These are phyloP conservation scores for Thalia dealbata DNA, from an alignment of 176 grass and related monocot genomes.

Conservation along the genomic window DNA sequence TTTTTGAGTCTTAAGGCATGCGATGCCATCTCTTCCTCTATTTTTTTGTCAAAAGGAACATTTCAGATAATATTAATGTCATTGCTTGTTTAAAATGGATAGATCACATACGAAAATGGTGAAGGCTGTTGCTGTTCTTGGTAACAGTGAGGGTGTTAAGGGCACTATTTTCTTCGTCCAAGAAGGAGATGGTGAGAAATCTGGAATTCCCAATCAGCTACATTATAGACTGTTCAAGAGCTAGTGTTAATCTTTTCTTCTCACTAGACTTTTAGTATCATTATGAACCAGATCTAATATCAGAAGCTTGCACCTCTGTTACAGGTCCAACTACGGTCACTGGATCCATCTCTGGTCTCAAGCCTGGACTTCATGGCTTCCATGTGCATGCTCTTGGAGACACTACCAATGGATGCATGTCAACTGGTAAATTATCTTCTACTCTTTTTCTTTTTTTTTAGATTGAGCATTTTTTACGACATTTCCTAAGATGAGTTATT, in stretches of 20 bases:
- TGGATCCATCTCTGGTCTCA: conserved; percentile 69
- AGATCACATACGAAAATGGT: conserved; percentile 78
- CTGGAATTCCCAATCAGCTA: not conserved
- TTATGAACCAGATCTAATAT: not conserved
- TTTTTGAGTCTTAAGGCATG: not conserved
- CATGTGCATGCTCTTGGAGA: conserved; percentile 91
- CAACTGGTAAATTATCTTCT: conserved; percentile 46
- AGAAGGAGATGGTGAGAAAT: conserved; percentile 56
- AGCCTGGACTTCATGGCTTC: conserved; percentile 79
- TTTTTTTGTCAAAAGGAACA: not conserved
- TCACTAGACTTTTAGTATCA: not conserved
- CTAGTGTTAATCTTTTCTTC: not conserved
- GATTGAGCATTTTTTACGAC: not conserved
- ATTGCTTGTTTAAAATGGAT: not conserved
- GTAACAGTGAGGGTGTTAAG: conserved; percentile 53
- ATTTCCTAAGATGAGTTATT: not conserved
- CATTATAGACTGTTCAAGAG: not conserved
- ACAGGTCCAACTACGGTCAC: conserved; percentile 71
- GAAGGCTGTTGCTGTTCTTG: conserved; percentile 84
- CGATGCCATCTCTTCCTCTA: not conserved
- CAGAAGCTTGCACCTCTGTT: not conserved
- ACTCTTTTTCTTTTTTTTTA: not conserved
- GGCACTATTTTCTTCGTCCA: conserved; percentile 73
- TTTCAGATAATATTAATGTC: not conserved
- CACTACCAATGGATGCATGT: conserved; percentile 96